A percentile compares a stretch with the other conserved stretches of the same genome.
Conservation (phyloP, 2,329 filamentous ascomycete species). For the Penicillium sp. region DNA sequence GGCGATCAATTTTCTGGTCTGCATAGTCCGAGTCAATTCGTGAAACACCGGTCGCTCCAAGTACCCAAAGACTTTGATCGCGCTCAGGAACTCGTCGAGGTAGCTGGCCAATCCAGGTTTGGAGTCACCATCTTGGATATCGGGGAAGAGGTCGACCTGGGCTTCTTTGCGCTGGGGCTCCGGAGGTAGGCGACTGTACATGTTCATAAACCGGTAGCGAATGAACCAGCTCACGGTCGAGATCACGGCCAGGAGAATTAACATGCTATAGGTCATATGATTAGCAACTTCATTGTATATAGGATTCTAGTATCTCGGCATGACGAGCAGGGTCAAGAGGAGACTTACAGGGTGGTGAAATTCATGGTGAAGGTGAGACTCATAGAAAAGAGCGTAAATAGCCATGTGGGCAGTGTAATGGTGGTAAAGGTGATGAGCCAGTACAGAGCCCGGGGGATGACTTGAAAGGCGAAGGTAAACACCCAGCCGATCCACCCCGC, state of each 20-base stretch:
- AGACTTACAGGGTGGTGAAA: constrained; percentile 81
- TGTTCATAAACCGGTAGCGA: constrained; percentile 91
- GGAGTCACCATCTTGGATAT: constrained; percentile 82
- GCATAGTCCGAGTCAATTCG: constrained; percentile 96
- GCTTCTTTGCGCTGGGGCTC: constrained; percentile 96
- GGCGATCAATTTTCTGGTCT: constrained; percentile 92
- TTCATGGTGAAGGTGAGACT: constrained; percentile 98
- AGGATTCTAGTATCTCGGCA: too few relatives aligned
- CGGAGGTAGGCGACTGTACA: constrained; percentile 90
- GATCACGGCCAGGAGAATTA: constrained; percentile 73
- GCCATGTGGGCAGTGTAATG: constrained; percentile 82
- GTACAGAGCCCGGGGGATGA: constrained; percentile 64
- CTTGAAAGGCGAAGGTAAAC: constrained; percentile 51
- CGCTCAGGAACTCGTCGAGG: constrained; percentile 94
- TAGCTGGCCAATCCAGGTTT: constrained; percentile 96
- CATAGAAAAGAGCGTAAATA: constrained; percentile 87
- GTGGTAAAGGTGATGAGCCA: constrained; percentile 83
- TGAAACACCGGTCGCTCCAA: constrained; percentile 96
- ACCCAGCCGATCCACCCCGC: constrained; percentile 50
- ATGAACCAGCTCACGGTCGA: constrained; percentile 93
- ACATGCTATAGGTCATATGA: constrained; percentile 53
- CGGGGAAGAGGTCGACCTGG: constrained; percentile 91
- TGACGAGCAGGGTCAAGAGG: neutral
- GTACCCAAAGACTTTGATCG: constrained; percentile 98
- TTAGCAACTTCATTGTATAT: neutral